Evolutionary conservation across 2,329 filamentous ascomycete species (phyloP).

Genomic region (Aspergillus brunneoviolaceus): DNA sequence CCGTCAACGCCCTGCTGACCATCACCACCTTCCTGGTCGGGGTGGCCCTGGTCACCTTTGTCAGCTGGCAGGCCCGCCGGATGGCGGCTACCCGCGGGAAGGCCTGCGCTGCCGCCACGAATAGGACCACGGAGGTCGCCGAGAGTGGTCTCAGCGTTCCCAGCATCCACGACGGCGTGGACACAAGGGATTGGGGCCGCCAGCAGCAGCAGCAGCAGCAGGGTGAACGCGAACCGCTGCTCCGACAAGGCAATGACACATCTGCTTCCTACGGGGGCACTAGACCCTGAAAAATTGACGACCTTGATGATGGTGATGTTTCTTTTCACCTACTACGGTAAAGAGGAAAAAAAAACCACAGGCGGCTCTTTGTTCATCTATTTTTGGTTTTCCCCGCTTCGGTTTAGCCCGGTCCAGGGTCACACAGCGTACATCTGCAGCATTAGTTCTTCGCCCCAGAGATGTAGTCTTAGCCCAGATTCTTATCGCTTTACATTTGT

Average conservation of each 20-base stretch:
- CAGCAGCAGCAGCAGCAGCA: conserved; percentile 6
- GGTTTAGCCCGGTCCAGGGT: no score
- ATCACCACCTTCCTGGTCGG: conserved; percentile 64
- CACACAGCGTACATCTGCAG: no score
- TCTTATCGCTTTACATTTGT: no score
- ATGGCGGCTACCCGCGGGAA: conserved; percentile 14
- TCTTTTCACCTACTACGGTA: neutral
- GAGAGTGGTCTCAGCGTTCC: conserved; percentile 1
- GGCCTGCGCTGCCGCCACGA: neutral
- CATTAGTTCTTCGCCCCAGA: no score
- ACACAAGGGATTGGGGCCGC: conserved; percentile 16
- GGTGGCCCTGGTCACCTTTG: conserved; percentile 64
- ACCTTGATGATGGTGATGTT: neutral
- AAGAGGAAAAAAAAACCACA: no score
- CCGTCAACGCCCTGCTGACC: conserved; percentile 72
- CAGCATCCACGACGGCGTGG: conserved; percentile 10
- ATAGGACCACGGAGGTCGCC: neutral
- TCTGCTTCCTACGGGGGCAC: neutral
- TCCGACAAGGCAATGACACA: neutral
- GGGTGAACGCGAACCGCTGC: conserved; percentile 16
- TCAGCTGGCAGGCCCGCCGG: conserved; percentile 51
- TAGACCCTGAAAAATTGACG: neutral
- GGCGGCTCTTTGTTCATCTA: no score
- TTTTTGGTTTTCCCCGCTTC: no score
- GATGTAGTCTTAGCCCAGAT: no score